Evolutionary conservation across 2,329 filamentous ascomycete genomes (phyloP).

Genomic region (Zymoseptoria brevis): DNA sequence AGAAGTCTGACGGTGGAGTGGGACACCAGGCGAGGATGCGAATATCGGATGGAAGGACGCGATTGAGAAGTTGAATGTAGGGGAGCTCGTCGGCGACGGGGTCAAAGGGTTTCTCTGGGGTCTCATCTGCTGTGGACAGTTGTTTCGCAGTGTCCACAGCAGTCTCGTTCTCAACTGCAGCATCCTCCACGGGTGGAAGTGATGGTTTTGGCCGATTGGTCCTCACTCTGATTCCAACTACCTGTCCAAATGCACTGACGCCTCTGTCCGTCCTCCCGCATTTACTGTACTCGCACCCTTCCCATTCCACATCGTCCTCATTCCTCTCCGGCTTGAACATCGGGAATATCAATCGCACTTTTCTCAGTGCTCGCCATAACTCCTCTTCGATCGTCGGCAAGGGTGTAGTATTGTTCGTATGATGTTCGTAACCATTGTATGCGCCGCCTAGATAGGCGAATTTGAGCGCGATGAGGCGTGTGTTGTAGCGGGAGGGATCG

Average conservation of each 20-base stretch:
- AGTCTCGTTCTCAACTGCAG: constrained; percentile 9
- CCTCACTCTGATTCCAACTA: constrained; percentile 73
- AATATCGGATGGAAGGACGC: constrained; percentile 81
- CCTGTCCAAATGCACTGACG: constrained; percentile 94
- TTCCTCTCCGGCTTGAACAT: constrained; percentile 29
- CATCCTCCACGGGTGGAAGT: background rate
- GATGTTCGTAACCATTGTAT: constrained; percentile 91
- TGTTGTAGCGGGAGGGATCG: constrained; percentile 73
- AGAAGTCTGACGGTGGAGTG: constrained; percentile 68
- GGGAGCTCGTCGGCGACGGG: constrained; percentile 71
- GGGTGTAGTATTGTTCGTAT: constrained; percentile 58
- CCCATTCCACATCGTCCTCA: constrained; percentile 60
- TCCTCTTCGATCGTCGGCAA: constrained; percentile 85
- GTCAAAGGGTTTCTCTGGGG: constrained; percentile 43
- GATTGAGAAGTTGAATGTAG: constrained; percentile 78
- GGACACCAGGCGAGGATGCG: constrained; percentile 90
- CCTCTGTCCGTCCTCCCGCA: constrained; percentile 88
- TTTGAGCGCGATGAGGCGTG: constrained; percentile 80
- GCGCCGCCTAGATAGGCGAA: constrained; percentile 85
- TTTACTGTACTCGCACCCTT: constrained; percentile 84
- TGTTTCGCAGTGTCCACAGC: constrained; percentile 9
- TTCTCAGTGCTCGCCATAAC: constrained; percentile 82
- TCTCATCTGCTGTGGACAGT: constrained; percentile 5
- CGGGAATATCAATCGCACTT: constrained; percentile 73
- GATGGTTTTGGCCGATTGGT: constrained; percentile 57